Conservation (phyloP, 495 filamentous ascomycete genomes). For the Sphaerosporella brunnea region DNA sequence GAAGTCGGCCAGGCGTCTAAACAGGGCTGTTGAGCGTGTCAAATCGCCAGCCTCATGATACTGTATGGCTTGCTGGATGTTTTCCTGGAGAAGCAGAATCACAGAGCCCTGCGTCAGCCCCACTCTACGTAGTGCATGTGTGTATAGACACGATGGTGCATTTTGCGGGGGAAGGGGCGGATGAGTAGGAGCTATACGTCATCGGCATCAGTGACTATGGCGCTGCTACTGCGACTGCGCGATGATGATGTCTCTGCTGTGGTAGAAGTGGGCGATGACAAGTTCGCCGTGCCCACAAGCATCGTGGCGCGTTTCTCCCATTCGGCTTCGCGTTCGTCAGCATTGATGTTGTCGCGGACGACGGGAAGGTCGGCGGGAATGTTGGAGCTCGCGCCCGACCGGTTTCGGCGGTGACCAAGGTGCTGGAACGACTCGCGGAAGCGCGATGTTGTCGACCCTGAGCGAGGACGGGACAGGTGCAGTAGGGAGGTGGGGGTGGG, state of each 20-base stretch:
- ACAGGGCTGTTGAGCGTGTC: conserved; percentile 56
- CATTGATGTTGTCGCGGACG: background rate
- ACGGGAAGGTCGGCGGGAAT: conserved; percentile 59
- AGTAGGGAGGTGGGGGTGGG: conserved; percentile 29
- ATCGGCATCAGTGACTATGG: background rate
- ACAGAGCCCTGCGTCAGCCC: no score
- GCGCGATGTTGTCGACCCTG: conserved; percentile 27
- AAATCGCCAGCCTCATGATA: conserved; percentile 64
- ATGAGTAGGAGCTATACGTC: conserved; percentile 4
- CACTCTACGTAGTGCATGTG: no score
- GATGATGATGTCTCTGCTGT: background rate
- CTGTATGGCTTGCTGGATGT: conserved; percentile 90
- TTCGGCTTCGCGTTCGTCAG: conserved; percentile 33
- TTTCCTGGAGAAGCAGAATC: no score
- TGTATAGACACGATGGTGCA: background rate
- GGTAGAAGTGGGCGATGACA: no score
- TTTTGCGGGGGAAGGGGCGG: background rate
- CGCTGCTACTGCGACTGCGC: background rate
- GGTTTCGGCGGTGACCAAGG: conserved; percentile 28
- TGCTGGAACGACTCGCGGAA: conserved; percentile 13
- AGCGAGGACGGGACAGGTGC: conserved; percentile 33
- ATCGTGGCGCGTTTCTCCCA: conserved; percentile 89
- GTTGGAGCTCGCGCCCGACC: conserved; percentile 47
- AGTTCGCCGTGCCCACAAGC: conserved; percentile 54
- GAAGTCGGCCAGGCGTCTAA: conserved; percentile 71